phyloP scores from a whole-genome alignment of 2,329 filamentous ascomycete genomes.

The Aspergillus aculeatus region DNA sequence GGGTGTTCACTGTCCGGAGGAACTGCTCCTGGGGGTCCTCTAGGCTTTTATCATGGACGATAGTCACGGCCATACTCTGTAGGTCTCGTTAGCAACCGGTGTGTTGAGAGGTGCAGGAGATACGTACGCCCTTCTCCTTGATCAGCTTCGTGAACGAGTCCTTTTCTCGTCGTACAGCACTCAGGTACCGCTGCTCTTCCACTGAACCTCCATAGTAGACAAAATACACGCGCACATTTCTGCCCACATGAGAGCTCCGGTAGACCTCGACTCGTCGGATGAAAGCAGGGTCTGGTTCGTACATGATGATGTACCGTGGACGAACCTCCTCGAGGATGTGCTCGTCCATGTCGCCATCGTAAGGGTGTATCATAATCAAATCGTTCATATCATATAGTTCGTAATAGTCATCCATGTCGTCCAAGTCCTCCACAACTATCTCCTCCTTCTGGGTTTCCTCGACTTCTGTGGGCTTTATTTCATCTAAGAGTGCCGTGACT shows the following conservation, averaged over 20 bases:
- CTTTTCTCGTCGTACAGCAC: conserved; percentile 87
- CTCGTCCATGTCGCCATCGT: conserved; percentile 93
- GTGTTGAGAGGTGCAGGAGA: not conserved
- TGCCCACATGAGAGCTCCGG: conserved; percentile 85
- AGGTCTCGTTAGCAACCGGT: conserved; percentile 14
- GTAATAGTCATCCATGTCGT: conserved; percentile 90
- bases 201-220: conserved; percentile 94
- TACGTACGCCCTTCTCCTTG: conserved; percentile 72
- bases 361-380: conserved; percentile 84
- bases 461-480: conserved; percentile 75
- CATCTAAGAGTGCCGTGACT: conserved; percentile 76
- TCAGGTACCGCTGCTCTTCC: conserved; percentile 91
- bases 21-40: conserved; percentile 89
- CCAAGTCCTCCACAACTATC: conserved; percentile 74
- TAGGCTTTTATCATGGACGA: conserved; percentile 69
- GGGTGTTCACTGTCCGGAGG: conserved; percentile 90
- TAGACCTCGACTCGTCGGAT: conserved; percentile 95
- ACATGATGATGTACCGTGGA: conserved; percentile 97
- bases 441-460: conserved; percentile 68
- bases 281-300: conserved; percentile 91
- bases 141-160: conserved; percentile 94
- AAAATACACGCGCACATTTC: conserved; percentile 90
- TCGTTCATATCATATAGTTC: conserved; percentile 89
- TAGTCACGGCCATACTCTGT: conserved; percentile 78
- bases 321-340: conserved; percentile 92